Base-by-base conservation (phyloP, 306 rosid genomes). In the Malus fusca region DNA sequence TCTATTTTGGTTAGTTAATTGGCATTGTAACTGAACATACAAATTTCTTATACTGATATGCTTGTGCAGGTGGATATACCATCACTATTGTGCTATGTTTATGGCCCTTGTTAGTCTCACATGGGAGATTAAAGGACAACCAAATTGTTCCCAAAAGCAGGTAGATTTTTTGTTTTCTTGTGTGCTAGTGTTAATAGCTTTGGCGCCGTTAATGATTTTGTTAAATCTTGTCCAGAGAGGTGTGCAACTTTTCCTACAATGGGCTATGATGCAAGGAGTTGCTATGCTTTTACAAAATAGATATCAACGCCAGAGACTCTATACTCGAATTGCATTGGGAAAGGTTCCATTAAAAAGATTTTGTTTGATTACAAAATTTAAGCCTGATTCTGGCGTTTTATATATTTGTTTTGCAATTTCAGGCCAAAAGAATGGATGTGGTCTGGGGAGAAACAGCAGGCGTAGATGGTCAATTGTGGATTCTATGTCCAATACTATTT, bases 261-360 rank as follows among this genome's bases (percentile, higher is more conserved):
- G 99, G 99, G 99, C 99, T 77, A 88, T 96, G 98, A 89, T 96
- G 99, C 99, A 96, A 87, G 99, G 99, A 78, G 87, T 96, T 63
- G 96, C 99, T 70, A 96, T 96, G 99, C 98, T 96, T 73, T 76
- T 96, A 76, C 99, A 96, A 79, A 96, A 96, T 81, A 89, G 99
- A 90, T 96, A 96, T 86, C 99, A 96, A 74, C 97, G 99, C 10
- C 97, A 96, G 82, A 89, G 99, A 80, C 97, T 96, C 66, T 96
- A 96, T 77, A 96, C 99, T 73, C 97, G 99, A 74, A 96, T 96
- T 88, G 99, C 99, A 5, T 79, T 96, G 75, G 99, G 99, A 86
- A 96, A 96, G 99, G 99, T 96, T 74, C 69, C 70, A 83, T 76
- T 75, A 66, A 25, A 66, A 31, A 56, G 48, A 69, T 75, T 40